Conservation (phyloP, 1,139 yeast species). For the Chernovozyma aurita region DNA sequence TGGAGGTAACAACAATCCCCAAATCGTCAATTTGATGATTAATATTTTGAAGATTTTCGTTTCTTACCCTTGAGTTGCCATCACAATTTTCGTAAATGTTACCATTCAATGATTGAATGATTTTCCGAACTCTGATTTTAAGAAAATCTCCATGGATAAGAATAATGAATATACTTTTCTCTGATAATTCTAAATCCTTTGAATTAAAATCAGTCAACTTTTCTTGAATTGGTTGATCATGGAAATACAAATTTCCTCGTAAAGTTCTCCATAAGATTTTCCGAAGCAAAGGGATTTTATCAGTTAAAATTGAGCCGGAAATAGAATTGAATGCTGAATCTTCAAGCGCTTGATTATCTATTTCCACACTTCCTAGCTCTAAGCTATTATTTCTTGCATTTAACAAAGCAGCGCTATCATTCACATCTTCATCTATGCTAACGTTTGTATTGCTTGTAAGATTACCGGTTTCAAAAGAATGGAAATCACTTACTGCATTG, state of each 20-base stretch:
- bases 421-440: slow-evolving; percentile 15
- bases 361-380: slow-evolving; percentile 22
- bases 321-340: slow-evolving; percentile 46
- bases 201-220: slow-evolving; percentile 24
- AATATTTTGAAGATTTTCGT: slow-evolving; percentile 55
- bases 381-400: slow-evolving; percentile 21
- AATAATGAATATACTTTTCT: slow-evolving; percentile 73
- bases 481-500: slow-evolving; percentile 28
- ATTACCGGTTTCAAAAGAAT: slow-evolving; percentile 11
- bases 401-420: slow-evolving; percentile 33
- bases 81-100: slow-evolving; percentile 60
- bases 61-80: slow-evolving; percentile 48
- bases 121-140: slow-evolving; percentile 61
- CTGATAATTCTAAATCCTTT: slow-evolving; percentile 43
- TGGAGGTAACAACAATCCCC: slow-evolving; percentile 58
- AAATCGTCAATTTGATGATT: slow-evolving; percentile 48
- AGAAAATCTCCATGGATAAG: slow-evolving; percentile 85
- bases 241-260: slow-evolving; percentile 50
- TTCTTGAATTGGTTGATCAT: slow-evolving; percentile 42
- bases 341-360: slow-evolving; percentile 28
- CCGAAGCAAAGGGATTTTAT: slow-evolving; percentile 42
- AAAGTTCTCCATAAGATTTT: slow-evolving; percentile 53
- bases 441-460: slow-evolving; percentile 8
- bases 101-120: slow-evolving; percentile 84
- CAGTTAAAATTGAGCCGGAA: slow-evolving; percentile 46